Conservation (phyloP, 371 early-diverging fungal genomes). For the Gilbertella persicaria region DNA sequence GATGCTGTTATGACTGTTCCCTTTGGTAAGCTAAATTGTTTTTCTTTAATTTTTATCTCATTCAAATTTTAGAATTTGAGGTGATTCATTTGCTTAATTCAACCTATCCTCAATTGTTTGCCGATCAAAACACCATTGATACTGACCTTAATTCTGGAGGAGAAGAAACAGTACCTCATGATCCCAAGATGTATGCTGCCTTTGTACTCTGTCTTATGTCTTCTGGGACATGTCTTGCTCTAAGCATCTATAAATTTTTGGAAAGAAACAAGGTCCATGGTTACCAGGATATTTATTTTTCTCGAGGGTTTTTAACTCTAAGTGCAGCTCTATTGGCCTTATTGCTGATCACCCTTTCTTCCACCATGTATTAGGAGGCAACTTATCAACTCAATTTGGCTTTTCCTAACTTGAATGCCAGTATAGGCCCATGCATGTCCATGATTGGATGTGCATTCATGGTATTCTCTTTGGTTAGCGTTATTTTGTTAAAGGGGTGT, state of each 20-base stretch:
- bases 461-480: conserved; percentile 18
- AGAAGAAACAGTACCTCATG: conserved; percentile 19
- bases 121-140: too few species aligned
- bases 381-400: conserved; percentile 10
- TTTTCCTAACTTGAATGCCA: conserved; percentile 28
- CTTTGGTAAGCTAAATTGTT: conserved; percentile 3
- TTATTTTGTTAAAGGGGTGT: conserved; percentile 20
- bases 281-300: conserved; percentile 26
- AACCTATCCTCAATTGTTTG: background rate
- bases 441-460: conserved; percentile 34
- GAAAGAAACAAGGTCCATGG: too few species aligned
- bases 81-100: background rate
- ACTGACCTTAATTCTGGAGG: background rate
- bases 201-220: conserved; percentile 26
- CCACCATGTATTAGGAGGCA: conserved; percentile 30
- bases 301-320: conserved; percentile 32
- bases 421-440: conserved; percentile 24
- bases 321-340: conserved; percentile 24
- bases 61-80: background rate
- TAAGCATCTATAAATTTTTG: conserved; percentile 16
- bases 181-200: conserved; percentile 31
- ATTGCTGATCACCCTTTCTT: conserved; percentile 23
- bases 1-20: too few species aligned
- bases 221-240: conserved; percentile 19
- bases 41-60: too few species aligned